Evolutionary conservation across 2,329 filamentous ascomycete species (phyloP), one percentile per base, ranked within the genome.

Genomic region (Fusarium proliferatum): DNA sequence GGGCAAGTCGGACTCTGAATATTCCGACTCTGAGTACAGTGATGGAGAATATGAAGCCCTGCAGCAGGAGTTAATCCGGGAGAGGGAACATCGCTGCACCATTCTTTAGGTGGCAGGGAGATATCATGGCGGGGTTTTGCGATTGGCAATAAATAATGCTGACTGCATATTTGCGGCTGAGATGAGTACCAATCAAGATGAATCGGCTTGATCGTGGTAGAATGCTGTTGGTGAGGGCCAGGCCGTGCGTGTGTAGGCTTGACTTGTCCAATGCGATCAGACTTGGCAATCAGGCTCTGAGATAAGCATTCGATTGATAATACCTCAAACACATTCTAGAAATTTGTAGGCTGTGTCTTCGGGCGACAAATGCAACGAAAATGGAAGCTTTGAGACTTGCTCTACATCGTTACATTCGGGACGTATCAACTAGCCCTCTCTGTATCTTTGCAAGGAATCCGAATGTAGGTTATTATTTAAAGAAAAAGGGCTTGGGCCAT

Each of bases 31-130:
- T 28, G 51, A 39, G 19, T 53, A 39, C 8, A 53, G 51, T n/a
- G 51, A 53, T 6, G 51, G 51, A 9, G 51, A 53, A 39, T 53
- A 53, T 39, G 34, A 53, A 53, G 51, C 51, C 9, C 23, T 53
- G 19, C 51, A 53, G 23, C 34, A n/a, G 13, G 51, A 53, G 19
- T 28, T 53, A 16, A 39, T 53, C 23, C 26, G 23, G 23, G 51
- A 53, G 34, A 53, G 51, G 9, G 51, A 53, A 12, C 51, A 39
- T 28, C 51, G 33, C 4, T 53, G 34, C 34, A 39, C 51, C 26
- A 38, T 53, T 53, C 34, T 53, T 17, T 53, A 53, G 51, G 34
- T 5, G 5, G 9, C 13, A 9, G 3, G 5, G 19, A 5, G 9
- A 53, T n/a, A 11, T 39, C 17, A 39, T 38, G 9, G 23, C 10